phyloP scores from a whole-genome alignment of 2,329 filamentous ascomycete genomes.

The Tolypocladium amazonense region DNA sequence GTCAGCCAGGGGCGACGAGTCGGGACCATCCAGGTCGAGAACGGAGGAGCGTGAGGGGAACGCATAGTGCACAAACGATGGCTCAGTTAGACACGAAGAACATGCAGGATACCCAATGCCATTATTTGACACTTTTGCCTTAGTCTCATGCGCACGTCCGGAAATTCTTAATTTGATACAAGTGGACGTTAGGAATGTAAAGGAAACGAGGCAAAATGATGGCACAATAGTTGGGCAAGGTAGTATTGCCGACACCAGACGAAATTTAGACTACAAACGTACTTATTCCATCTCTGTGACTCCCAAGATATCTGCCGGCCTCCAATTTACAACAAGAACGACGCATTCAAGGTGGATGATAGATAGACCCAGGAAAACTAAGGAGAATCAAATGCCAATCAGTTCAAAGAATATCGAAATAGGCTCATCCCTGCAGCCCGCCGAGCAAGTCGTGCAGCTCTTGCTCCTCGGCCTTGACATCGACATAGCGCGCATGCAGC shows the following conservation, averaged over 20 bases:
- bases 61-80: neutral
- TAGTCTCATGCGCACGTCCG: neutral
- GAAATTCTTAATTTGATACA: neutral
- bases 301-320: neutral
- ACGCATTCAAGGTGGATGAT: neutral
- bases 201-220: no score
- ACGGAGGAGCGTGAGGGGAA: neutral
- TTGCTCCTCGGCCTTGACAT: constrained; percentile 6
- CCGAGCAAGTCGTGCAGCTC: constrained; percentile 9
- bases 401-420: neutral
- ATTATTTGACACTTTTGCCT: neutral
- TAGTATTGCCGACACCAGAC: no score
- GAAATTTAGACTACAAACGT: no score
- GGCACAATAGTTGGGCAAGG: no score
- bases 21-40: constrained; percentile 12
- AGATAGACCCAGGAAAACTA: neutral
- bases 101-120: constrained; percentile 2
- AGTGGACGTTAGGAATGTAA: no score
- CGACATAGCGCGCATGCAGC: constrained; percentile 5
- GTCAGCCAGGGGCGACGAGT: constrained; percentile 18
- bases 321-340: neutral
- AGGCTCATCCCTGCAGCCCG: neutral
- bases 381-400: neutral
- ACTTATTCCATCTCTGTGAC: neutral
- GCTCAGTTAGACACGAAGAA: neutral